Evolutionary conservation across 176 grass and related monocot species (phyloP), one percentile per base, ranked within the genome.

Genomic region (Lolium perenne): DNA sequence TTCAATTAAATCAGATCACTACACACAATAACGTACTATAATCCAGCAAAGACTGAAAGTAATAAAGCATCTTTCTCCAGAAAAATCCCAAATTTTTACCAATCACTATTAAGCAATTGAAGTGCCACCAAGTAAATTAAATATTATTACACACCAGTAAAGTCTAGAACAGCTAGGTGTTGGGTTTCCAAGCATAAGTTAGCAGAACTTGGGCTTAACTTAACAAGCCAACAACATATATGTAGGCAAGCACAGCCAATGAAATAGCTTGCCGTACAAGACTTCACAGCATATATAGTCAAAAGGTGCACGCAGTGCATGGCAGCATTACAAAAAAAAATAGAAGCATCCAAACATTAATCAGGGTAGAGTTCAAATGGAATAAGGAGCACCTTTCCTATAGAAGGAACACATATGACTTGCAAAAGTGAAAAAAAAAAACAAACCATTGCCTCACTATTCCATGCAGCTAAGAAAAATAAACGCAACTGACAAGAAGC

Each of bases 51-150:
- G 29, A n/a, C 66, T 70, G 40, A 20, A 41, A 40, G 35, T 43
- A 35, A 8, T 41, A 17, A 70, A 41, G 15, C 32, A 69, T 16
- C 32, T 69, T 41, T 70, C 16, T 70, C 40, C 38, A 20, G 32
- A 16, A 20, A 76, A 85, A 81, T 45, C 48, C 80, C 17, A 67
- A 83, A 55, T 43, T 7, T 8, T 35, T 82, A 90, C 13, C 25
- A 77, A 63, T 41, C 29, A 16, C 16, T 14, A 40, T 38, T 29
- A 61, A 71, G 51, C 18, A 79, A 70, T n/a, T 14, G 61, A 53
- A 80, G 18, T 22, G 72, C 63, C 25, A 74, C 23, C 22, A 25
- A 86, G 7, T 16, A 72, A 21, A 62, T 38, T 47, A 75, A 61
- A 41, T 48, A 87, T 20, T 4, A 41, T 79, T 71, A 25, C 62